These are phyloP conservation scores for Plasmodium vivax DNA, from an alignment of 169 alveolate species.

Conservation along the genomic window DNA sequence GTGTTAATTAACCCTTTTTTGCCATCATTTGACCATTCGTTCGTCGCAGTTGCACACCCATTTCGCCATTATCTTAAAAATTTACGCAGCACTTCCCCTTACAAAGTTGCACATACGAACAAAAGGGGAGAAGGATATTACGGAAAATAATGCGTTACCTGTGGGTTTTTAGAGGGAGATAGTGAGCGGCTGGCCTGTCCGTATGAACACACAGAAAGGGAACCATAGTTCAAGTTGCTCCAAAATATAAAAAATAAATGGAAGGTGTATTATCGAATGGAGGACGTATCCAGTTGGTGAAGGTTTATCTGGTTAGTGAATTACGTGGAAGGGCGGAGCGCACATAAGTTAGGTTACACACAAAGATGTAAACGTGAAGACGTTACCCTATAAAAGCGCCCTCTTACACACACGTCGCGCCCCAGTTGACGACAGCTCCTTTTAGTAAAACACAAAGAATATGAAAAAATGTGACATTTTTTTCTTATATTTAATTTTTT, in stretches of 20 bases:
- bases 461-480: constrained; percentile 48
- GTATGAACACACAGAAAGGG: background rate
- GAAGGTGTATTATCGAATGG: background rate
- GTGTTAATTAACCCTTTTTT: background rate
- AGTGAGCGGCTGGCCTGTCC: background rate
- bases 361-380: background rate
- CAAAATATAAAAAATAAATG: background rate
- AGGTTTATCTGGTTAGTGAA: background rate
- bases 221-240: background rate
- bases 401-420: background rate
- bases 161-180: background rate
- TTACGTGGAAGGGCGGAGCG: background rate
- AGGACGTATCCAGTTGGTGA: background rate
- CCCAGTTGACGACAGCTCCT: background rate
- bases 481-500: constrained; percentile 3
- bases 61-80: background rate
- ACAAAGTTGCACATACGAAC: background rate
- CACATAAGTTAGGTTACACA: background rate
- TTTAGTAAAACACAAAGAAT: constrained; percentile 22
- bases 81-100: background rate
- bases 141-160: background rate
- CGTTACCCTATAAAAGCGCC: background rate
- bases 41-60: background rate
- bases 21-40: background rate
- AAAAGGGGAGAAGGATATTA: background rate